Evolutionary conservation across 345 rosid genomes (phyloP), one percentile per base, ranked within the genome.

Genomic region (Fremontodendron californicum): DNA sequence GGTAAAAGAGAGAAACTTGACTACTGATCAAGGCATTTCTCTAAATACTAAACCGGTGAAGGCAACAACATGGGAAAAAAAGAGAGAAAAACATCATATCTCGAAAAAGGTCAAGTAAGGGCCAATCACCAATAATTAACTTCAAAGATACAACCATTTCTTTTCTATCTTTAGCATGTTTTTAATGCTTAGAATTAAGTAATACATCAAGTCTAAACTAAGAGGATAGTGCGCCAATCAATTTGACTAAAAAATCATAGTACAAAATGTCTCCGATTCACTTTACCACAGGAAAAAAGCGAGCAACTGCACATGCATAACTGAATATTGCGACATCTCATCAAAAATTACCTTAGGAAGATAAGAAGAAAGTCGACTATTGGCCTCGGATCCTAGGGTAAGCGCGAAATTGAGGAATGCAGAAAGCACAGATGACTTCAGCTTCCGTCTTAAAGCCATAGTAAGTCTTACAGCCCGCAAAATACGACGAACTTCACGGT

Each of bases 361-460:
- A 78, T 69, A 80, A 5, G 84, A 86, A 37, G 65, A 73, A 6
- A 88, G 77, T 45, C 86, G 81, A 63, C 15, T n/a, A 75, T 71
- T 83, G 31, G 84, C 71, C 45, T 88, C 89, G 9, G 91, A 88
- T 84, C 91, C 91, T 0, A 88, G 82, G 35, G 86, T n/a, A 37
- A 88, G 85, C 1, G 82, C 84, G 37, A 82, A 84, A 73, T 75
- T 77, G 51, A 88, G 83, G 61, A 84, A 88, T 9, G 87, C 80
- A 51, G 85, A 61, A 21, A 88, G 80, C 27, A 88, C 80, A 2
- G 84, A 39, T 1, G 83, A 21, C 79, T 79, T 86, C 60, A 88
- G 77, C 78, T 82, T 84, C 72, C 82, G 66, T 66, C 91, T 80
- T 11, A 86, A 61, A 5, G 91, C 81, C 88, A 84, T 81, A 13